phyloP scores from a whole-genome alignment of 768 basidiomycete species.

The Tylopilus sp. region DNA sequence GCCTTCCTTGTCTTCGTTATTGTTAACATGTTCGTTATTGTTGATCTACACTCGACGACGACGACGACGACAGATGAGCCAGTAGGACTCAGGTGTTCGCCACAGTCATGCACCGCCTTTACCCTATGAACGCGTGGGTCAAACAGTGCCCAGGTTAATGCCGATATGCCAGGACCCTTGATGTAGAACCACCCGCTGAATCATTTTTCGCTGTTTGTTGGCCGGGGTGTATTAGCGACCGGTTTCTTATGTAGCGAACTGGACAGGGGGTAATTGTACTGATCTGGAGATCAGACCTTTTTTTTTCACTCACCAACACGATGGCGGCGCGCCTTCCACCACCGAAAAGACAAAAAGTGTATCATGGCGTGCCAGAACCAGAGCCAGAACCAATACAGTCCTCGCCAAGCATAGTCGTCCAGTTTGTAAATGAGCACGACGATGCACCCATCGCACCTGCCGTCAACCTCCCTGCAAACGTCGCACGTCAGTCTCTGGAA shows the following conservation, averaged over 20 bases:
- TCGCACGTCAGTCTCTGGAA: conserved; percentile 80
- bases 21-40: neutral
- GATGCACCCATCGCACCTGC: conserved; percentile 79
- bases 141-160: neutral
- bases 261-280: conserved; percentile 17
- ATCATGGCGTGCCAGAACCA: conserved; percentile 70
- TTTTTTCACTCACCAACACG: no score
- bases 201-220: conserved; percentile 7
- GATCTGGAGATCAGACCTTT: conserved; percentile 3
- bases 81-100: no score
- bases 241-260: no score
- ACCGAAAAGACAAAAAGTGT: conserved; percentile 82
- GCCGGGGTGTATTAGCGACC: no score
- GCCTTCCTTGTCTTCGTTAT: neutral
- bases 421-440: conserved; percentile 90
- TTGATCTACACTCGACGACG: neutral
- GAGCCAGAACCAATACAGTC: conserved; percentile 44
- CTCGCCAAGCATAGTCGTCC: conserved; percentile 77
- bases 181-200: neutral
- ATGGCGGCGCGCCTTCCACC: conserved; percentile 90
- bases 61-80: neutral
- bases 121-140: neutral
- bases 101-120: conserved; percentile 9
- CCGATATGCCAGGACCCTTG: conserved; percentile 9
- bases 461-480: conserved; percentile 85